Evolutionary conservation across 2,329 filamentous ascomycete genomes (phyloP).

Genomic region (Blastomyces emzantsi): DNA sequence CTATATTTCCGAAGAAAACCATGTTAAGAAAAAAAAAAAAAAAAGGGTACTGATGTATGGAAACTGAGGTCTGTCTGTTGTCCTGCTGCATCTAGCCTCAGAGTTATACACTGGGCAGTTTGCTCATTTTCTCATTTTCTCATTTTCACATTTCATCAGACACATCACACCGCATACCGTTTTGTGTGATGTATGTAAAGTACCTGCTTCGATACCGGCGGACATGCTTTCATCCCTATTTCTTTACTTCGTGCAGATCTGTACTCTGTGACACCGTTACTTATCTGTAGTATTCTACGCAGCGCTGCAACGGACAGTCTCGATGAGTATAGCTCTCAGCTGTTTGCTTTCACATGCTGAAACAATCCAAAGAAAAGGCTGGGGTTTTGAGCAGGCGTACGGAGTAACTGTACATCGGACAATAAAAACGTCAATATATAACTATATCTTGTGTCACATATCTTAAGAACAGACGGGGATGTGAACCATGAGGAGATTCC

Average conservation of each 20-base stretch:
- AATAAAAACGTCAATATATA: not conserved
- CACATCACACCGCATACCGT: too few species aligned
- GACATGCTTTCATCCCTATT: not conserved
- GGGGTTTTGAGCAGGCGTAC: too few species aligned
- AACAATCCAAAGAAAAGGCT: not conserved
- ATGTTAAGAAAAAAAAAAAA: too few species aligned
- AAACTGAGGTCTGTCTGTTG: too few species aligned
- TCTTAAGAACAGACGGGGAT: not conserved
- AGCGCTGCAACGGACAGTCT: not conserved
- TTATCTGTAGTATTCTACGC: not conserved
- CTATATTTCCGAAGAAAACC: too few species aligned
- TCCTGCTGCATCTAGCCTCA: too few species aligned
- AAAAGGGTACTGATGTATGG: too few species aligned
- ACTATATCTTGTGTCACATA: not conserved
- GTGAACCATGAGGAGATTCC: not conserved
- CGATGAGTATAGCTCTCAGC: not conserved
- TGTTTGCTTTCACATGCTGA: not conserved
- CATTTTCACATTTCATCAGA: too few species aligned
- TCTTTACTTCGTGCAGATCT: too few species aligned
- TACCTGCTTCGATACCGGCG: not conserved
- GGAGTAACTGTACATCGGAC: not conserved
- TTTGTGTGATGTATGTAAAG: not conserved
- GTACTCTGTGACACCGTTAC: not conserved
- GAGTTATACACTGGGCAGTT: too few species aligned
- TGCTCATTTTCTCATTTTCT: too few species aligned